Evolutionary conservation across 371 early-diverging fungal genomes (phyloP).

Genomic region (Parasitella parasitica): DNA sequence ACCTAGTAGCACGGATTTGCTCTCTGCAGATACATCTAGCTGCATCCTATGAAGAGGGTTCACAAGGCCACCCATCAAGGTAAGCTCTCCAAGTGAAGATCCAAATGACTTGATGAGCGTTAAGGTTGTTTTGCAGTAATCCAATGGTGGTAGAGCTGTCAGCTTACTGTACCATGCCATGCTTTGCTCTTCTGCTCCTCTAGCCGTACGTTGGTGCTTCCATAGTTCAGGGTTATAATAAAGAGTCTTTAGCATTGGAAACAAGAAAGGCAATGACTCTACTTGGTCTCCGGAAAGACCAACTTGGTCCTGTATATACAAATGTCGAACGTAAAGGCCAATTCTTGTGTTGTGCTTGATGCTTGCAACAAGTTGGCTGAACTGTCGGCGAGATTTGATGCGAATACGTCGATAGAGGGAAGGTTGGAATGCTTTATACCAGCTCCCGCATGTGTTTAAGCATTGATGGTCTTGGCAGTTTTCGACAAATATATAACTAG

Average conservation of each 20-base stretch:
- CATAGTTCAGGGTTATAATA: slow-evolving; percentile 10
- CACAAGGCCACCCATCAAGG: not conserved
- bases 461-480: not conserved
- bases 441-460: not conserved
- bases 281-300: slow-evolving; percentile 6
- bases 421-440: not conserved
- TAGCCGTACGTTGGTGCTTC: not conserved
- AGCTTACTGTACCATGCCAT: not conserved
- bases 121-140: not conserved
- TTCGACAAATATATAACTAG: not conserved
- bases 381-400: not conserved
- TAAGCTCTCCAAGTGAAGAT: not conserved
- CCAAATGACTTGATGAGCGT: not conserved
- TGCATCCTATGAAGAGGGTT: not conserved
- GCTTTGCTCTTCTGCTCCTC: too few relatives aligned
- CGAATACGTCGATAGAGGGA: not conserved
- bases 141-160: slow-evolving; percentile 1
- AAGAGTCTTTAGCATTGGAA: not conserved
- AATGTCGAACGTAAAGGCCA: not conserved
- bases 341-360: not conserved
- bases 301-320: slow-evolving; percentile 1
- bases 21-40: not conserved
- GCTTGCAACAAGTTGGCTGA: not conserved
- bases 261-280: not conserved
- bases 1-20: not conserved